Percentiles rank a stretch among this genome's conserved stretches.
Evolutionary conservation across 2,329 filamentous ascomycete genomes (phyloP).

Genomic region (Aspergillus melleus): DNA sequence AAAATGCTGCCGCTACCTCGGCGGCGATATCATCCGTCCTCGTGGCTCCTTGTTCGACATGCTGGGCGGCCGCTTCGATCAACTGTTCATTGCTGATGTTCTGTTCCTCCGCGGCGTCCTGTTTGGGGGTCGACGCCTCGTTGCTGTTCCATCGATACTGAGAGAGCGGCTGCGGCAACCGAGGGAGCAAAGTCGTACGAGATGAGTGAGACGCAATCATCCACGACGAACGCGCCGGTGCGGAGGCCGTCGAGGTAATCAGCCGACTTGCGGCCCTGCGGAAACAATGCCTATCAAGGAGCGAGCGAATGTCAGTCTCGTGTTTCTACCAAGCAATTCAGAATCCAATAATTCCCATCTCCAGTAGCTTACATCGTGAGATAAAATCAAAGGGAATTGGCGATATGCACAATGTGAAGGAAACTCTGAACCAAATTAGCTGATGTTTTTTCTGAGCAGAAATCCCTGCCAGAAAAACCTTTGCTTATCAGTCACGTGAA

Average conservation of each 20-base stretch:
- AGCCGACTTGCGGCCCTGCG: slow-evolving; percentile 59
- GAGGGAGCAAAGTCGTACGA: slow-evolving; percentile 36
- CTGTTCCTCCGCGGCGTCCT: background rate
- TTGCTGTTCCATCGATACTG: slow-evolving; percentile 38
- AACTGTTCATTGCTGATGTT: slow-evolving; percentile 4
- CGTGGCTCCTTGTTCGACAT: background rate
- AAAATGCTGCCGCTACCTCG: background rate
- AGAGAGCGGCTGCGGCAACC: slow-evolving; percentile 39
- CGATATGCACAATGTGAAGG: background rate
- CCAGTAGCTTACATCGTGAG: background rate
- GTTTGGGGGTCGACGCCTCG: background rate
- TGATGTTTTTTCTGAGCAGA: too few relatives aligned
- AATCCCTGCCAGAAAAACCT: background rate
- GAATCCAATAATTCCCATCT: background rate
- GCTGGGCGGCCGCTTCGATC: slow-evolving; percentile 1
- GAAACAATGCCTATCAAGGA: slow-evolving; percentile 53
- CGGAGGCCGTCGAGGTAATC: slow-evolving; percentile 47
- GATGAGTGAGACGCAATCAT: slow-evolving; percentile 38
- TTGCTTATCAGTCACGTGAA: background rate
- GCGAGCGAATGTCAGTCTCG: background rate
- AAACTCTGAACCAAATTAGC: too few relatives aligned
- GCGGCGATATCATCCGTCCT: background rate
- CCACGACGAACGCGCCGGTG: slow-evolving; percentile 44
- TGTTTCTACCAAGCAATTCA: background rate
- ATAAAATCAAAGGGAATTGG: background rate